These are phyloP conservation scores for Schwanniomyces etchellsii DNA, from an alignment of 1,139 yeast genomes.

Conservation along the genomic window DNA sequence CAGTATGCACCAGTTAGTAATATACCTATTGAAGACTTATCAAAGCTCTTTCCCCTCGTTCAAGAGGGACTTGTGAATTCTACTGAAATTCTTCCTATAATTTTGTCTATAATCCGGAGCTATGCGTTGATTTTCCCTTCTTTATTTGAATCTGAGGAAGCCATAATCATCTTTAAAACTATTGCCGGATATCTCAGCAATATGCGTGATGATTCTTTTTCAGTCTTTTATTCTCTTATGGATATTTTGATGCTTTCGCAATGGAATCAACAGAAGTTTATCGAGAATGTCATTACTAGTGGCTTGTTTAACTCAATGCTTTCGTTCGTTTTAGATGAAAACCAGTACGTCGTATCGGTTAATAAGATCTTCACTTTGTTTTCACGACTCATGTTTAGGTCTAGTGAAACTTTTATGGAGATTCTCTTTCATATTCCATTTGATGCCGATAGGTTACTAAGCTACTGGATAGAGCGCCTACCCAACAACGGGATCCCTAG, in stretches of 20 bases:
- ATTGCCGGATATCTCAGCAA: slow-evolving; percentile 52
- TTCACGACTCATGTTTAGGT: slow-evolving; percentile 47
- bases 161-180: slow-evolving; percentile 41
- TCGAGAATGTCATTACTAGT: slow-evolving; percentile 37
- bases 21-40: slow-evolving; percentile 18
- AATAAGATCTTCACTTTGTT: slow-evolving; percentile 49
- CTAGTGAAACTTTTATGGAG: slow-evolving; percentile 39
- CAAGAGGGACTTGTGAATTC: slow-evolving; percentile 50
- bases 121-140: slow-evolving; percentile 58
- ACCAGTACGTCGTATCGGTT: slow-evolving; percentile 41
- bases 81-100: slow-evolving; percentile 71
- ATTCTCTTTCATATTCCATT: slow-evolving; percentile 27
- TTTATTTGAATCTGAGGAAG: slow-evolving; percentile 30
- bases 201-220: slow-evolving; percentile 69
- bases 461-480: slow-evolving; percentile 30
- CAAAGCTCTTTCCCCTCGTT: slow-evolving; percentile 44
- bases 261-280: slow-evolving; percentile 18
- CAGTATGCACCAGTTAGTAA: slow-evolving; percentile 43
- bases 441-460: slow-evolving; percentile 20
- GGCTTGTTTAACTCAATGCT: slow-evolving; percentile 44
- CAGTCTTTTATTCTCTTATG: slow-evolving; percentile 50
- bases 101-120: slow-evolving; percentile 65
- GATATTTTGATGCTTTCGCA: slow-evolving; percentile 44
- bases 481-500: slow-evolving; percentile 63
- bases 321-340: slow-evolving; percentile 42